phyloP scores from a whole-genome alignment of 805 yeast species.

The Schizosaccharomyces japonicus region DNA sequence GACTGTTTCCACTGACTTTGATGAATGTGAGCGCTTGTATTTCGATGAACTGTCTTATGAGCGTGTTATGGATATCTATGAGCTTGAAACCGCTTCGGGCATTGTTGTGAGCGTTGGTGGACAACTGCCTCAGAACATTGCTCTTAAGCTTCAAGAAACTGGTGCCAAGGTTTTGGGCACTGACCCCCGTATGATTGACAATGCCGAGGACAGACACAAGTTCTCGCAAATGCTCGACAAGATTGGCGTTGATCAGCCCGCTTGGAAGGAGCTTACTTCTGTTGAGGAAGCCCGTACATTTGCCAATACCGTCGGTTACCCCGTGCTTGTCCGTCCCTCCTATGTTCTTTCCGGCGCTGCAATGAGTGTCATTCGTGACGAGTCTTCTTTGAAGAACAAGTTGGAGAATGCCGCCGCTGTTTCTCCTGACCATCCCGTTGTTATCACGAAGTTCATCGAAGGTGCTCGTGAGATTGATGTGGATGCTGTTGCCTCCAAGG shows the following conservation, averaged over 20 bases:
- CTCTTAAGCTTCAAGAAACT: conserved; percentile 74
- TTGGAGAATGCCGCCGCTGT: conserved; percentile 88
- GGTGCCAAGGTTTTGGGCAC: conserved; percentile 90
- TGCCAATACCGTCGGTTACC: conserved; percentile 76
- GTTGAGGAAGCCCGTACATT: conserved; percentile 77
- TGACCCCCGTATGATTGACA: conserved; percentile 92
- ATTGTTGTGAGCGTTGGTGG: conserved; percentile 97
- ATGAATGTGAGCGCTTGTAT: conserved; percentile 89
- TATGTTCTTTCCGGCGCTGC: conserved; percentile 97
- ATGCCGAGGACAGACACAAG: conserved; percentile 94
- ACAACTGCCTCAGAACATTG: conserved; percentile 91
- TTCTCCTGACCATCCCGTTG: conserved; percentile 94
- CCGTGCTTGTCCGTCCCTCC: conserved; percentile 91
- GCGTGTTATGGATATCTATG: conserved; percentile 84
- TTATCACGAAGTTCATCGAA: conserved; percentile 86
- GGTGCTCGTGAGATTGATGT: conserved; percentile 93
- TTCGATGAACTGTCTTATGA: conserved; percentile 88
- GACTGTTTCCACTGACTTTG: conserved; percentile 95
- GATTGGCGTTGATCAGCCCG: conserved; percentile 95
- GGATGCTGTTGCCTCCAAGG: conserved; percentile 94
- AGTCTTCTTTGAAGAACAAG: conserved; percentile 67
- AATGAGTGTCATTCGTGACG: conserved; percentile 85
- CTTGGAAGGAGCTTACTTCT: conserved; percentile 93
- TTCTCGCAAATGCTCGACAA: conserved; percentile 91
- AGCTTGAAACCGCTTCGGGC: conserved; percentile 70